Evolutionary conservation across 2,329 filamentous ascomycete species (phyloP), one percentile per base, ranked within the genome.

Genomic region (Phialophora chinensis): DNA sequence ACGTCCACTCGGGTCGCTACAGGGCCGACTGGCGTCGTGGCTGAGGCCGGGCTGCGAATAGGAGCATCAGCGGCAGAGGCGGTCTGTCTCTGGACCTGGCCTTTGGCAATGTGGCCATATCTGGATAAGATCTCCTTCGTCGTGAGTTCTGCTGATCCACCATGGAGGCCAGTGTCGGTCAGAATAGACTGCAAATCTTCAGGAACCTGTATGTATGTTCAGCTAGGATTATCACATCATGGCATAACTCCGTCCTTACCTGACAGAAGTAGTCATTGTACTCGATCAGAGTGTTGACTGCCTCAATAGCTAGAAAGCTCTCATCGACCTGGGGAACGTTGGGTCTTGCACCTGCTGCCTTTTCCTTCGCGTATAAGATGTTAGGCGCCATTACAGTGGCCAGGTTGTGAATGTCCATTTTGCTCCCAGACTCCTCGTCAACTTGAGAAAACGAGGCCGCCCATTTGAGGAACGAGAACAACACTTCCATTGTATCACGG

Each of bases 321-420:
- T 97, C 93, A 74, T 89, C 88, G 72, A 96, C 94, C 70, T 93
- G 86, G 52, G 86, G 87, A 6, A 84, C 85, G 76, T 89, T 90
- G 50, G 86, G 80, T 68, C 77, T 78, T 55, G 69, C 71, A 64
- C 78, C 79, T 54, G 79, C 76, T 68, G 78, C 75, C 67, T 79
- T 83, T 67, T 83, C 87, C 71, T 90, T 91, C 2, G 72, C 70
- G 73, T 91, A 93, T 12, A 97, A 85, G 68, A 99, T 92, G 74
- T 99, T 99, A 0, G 95, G 95, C 4, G 94, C 93, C 78, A 99
- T 97, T 69, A 99, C 95, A 2, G 96, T 98, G 3, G 95, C 92
- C 69, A 99, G 86, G 75, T 99, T 99, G 82, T 96, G 93, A 61
- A 96, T 91, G 77, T 99, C 95, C 95, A 99, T 99, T 84, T 98